phyloP scores from a whole-genome alignment of 768 basidiomycete species.

The Termitomyces sp. region DNA sequence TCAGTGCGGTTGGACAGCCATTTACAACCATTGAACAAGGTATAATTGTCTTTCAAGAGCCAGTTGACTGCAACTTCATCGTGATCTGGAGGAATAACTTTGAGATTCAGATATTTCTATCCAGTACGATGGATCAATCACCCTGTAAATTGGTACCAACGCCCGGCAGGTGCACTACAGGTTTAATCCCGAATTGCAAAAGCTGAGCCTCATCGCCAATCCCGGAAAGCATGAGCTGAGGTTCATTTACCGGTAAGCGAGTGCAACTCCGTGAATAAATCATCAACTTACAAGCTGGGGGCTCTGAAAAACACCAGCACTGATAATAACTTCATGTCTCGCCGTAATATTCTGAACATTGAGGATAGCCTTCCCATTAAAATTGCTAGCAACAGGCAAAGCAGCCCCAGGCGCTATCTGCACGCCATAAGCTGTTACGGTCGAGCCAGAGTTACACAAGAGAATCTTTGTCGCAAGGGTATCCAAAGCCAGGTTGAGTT shows the following conservation, averaged over 20 bases:
- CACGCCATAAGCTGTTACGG: constrained; percentile 19
- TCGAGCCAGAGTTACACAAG: constrained; percentile 12
- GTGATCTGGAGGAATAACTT: constrained; percentile 17
- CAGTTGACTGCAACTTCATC: constrained; percentile 26
- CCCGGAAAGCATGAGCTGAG: constrained; percentile 27
- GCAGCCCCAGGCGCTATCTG: constrained; percentile 18
- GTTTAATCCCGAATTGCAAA: constrained; percentile 17
- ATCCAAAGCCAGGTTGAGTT: constrained; percentile 17
- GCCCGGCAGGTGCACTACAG: constrained; percentile 25
- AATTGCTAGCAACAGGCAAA: constrained; percentile 22
- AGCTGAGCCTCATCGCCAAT: constrained; percentile 25
- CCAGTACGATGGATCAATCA: neutral
- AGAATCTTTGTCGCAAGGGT: constrained; percentile 22
- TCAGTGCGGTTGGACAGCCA: constrained; percentile 19
- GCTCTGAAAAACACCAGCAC: constrained; percentile 23
- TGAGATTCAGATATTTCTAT: neutral
- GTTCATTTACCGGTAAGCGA: neutral
- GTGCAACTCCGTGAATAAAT: neutral
- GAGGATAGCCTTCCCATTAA: constrained; percentile 16
- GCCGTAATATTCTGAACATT: constrained; percentile 16
- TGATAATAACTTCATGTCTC: constrained; percentile 22
- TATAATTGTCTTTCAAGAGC: constrained; percentile 22
- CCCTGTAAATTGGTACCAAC: constrained; percentile 34
- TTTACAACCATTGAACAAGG: constrained; percentile 20
- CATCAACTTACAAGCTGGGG: constrained; percentile 19